Percentiles rank a stretch among this genome's conserved stretches.
These are phyloP conservation scores for Lotmaria passim DNA, from an alignment of 208 protist genomes.

Conservation along the genomic window DNA sequence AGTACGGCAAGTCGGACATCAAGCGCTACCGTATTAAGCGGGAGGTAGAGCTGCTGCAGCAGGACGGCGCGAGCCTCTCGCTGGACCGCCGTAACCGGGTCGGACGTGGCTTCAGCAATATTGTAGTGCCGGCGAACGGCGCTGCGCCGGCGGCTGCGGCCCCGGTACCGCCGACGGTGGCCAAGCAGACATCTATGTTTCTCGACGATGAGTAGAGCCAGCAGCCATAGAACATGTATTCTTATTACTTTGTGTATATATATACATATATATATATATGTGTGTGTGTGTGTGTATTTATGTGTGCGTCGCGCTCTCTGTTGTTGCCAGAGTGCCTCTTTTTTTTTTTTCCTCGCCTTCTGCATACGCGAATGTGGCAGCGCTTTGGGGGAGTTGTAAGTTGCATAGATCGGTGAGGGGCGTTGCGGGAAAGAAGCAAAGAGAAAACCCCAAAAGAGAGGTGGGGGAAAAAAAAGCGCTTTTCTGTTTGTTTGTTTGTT, in stretches of 20 bases:
- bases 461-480: too few species aligned
- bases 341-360: too few species aligned
- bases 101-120: slow-evolving; percentile 57
- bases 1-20: slow-evolving; percentile 62
- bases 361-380: too few species aligned
- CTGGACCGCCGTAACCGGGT: slow-evolving; percentile 68
- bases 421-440: too few species aligned
- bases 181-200: slow-evolving; percentile 59
- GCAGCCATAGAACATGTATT: not conserved
- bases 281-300: too few species aligned
- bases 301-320: too few species aligned
- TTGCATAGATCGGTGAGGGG: too few species aligned
- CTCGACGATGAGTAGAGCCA: slow-evolving; percentile 64
- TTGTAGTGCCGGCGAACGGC: slow-evolving; percentile 4
- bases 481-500: too few species aligned
- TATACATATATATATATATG: too few species aligned
- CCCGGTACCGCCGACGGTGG: slow-evolving; percentile 15
- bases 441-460: too few species aligned
- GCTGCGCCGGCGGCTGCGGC: not conserved
- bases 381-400: too few species aligned
- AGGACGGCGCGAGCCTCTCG: slow-evolving; percentile 68
- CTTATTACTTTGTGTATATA: not conserved
- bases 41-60: slow-evolving; percentile 81
- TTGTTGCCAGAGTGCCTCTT: too few species aligned
- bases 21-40: slow-evolving; percentile 66